These are phyloP conservation scores for Arthrobotrys conoides DNA, from an alignment of 2,329 filamentous ascomycete genomes.

Conservation along the genomic window DNA sequence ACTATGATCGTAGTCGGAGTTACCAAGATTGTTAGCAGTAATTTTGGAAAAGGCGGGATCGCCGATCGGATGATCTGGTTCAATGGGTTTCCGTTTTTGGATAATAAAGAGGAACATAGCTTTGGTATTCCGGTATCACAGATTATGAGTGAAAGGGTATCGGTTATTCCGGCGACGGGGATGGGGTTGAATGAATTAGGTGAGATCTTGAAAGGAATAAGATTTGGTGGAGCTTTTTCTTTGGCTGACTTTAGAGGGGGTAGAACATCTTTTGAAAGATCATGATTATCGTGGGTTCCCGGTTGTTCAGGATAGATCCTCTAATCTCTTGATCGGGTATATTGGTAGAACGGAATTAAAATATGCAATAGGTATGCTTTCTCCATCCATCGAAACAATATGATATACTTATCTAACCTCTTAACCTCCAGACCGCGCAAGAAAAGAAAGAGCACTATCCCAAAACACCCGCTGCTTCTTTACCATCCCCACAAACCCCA, in stretches of 20 bases:
- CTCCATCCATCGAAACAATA: neutral
- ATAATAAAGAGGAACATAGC: conserved; percentile 97
- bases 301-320: conserved; percentile 81
- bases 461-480: conserved; percentile 82
- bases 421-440: conserved; percentile 71
- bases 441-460: conserved; percentile 77
- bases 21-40: conserved; percentile 90
- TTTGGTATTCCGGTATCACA: conserved; percentile 94
- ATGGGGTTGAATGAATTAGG: conserved; percentile 84
- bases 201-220: conserved; percentile 65
- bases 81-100: conserved; percentile 95
- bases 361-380: conserved; percentile 80
- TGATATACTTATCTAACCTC: neutral
- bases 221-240: neutral
- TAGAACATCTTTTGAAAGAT: conserved; percentile 74
- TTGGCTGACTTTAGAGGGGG: conserved; percentile 8
- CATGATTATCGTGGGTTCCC: conserved; percentile 94
- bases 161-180: conserved; percentile 80
- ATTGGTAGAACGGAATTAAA: conserved; percentile 92
- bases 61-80: conserved; percentile 99
- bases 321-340: conserved; percentile 85
- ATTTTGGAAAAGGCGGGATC: conserved; percentile 95
- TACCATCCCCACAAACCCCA: conserved; percentile 62
- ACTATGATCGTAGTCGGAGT: conserved; percentile 99
- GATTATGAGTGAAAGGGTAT: conserved; percentile 85